phyloP scores from a whole-genome alignment of 805 yeast genomes.

The Wickerhamomyces chambardii region DNA sequence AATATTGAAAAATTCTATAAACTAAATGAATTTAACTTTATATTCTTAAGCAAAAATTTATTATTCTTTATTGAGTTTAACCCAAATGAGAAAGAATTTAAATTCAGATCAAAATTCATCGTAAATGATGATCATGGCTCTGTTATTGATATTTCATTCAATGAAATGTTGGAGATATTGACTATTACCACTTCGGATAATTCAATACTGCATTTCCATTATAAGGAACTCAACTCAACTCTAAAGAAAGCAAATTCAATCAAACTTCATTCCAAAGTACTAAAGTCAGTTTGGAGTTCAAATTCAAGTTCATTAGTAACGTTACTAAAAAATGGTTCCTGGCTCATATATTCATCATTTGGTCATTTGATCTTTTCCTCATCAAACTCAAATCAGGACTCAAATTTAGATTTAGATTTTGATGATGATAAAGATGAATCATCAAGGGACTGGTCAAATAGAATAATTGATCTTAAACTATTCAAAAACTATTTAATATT shows the following conservation, averaged over 20 bases:
- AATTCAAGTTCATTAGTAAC: conserved; percentile 6
- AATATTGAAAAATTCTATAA: conserved; percentile 1
- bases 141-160: neutral
- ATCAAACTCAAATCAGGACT: conserved; percentile 4
- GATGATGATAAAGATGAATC: conserved; percentile 3
- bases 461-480: no score
- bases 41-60: neutral
- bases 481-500: no score
- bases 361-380: conserved; percentile 16
- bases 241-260: no score
- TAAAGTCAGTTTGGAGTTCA: neutral
- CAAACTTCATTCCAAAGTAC: neutral
- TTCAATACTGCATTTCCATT: no score
- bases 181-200: no score
- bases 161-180: no score
- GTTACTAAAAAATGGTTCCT: conserved; percentile 9
- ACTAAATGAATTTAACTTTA: neutral
- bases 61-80: neutral
- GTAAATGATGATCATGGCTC: neutral
- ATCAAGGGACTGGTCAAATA: conserved; percentile 1
- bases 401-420: conserved; percentile 2
- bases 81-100: no score
- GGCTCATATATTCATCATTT: conserved; percentile 19
- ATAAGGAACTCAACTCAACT: no score
- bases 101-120: neutral